Conservation (phyloP, 129 eudicot species). For the Sambucus nigra region DNA sequence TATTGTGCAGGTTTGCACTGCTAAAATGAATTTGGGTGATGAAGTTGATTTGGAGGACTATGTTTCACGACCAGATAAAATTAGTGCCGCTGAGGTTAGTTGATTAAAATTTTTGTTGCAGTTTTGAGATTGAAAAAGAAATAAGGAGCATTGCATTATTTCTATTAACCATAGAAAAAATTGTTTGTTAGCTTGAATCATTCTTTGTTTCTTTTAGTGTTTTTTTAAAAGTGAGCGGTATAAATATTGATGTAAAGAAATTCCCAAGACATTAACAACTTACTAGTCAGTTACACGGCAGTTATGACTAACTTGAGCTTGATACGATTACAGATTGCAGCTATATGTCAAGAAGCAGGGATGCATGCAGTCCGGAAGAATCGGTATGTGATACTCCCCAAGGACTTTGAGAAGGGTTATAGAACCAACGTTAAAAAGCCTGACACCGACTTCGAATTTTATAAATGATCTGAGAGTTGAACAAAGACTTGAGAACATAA, state of each 20-base stretch:
- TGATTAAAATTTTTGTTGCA: no score
- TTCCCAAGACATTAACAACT: no score
- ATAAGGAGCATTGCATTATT: no score
- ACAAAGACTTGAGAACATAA: neutral
- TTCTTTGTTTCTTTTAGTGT: neutral
- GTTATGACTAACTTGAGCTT: no score
- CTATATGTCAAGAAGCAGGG: conserved; percentile 93
- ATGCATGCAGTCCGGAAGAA: conserved; percentile 96
- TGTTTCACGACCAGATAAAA: conserved; percentile 85
- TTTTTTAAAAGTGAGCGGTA: neutral
- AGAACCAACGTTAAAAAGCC: conserved; percentile 77
- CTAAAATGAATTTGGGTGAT: conserved; percentile 78
- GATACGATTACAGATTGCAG: conserved; percentile 68
- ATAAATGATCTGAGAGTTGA: conserved; percentile 35
- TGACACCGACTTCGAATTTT: conserved; percentile 80
- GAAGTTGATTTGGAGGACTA: conserved; percentile 94
- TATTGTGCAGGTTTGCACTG: conserved; percentile 70
- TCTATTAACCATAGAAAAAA: no score
- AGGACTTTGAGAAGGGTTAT: conserved; percentile 87
- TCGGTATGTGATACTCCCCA: conserved; percentile 76
- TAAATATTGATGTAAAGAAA: neutral
- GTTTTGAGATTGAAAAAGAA: no score
- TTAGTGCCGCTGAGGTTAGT: conserved; percentile 96
- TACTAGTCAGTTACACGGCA: no score
- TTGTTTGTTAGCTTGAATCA: neutral